A percentile compares a stretch with the other conserved stretches of the same genome.
Evolutionary conservation across 768 basidiomycete genomes (phyloP).

Genomic region (Lenzites betulinus): DNA sequence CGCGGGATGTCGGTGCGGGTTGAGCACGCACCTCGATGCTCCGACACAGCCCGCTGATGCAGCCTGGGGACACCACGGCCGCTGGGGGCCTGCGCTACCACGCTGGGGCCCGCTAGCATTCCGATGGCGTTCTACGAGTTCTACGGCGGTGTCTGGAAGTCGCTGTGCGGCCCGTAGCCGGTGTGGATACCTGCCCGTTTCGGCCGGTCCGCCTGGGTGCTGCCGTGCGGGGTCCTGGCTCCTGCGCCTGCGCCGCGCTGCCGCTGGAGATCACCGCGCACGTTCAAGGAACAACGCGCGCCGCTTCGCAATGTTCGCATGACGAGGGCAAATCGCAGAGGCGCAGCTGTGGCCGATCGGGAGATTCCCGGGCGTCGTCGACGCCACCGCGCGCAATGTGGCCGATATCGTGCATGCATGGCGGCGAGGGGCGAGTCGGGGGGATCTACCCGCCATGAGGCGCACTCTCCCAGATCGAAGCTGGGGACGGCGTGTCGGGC

Average conservation of each 20-base stretch:
- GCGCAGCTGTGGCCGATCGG: neutral
- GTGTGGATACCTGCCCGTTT: neutral
- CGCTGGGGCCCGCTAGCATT: constrained; percentile 1
- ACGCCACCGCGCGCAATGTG: neutral
- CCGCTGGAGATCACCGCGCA: constrained; percentile 10
- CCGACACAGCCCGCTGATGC: constrained; percentile 6
- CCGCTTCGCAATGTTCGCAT: neutral
- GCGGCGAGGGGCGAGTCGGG: neutral
- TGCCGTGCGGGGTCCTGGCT: too few relatives aligned
- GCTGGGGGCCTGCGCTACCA: neutral
- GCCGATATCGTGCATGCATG: neutral
- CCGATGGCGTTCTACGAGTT: neutral
- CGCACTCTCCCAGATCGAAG: neutral
- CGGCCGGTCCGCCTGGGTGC: neutral
- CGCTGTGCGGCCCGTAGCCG: neutral
- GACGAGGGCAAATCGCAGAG: neutral
- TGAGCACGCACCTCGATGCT: neutral
- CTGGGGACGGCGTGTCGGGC: too few relatives aligned
- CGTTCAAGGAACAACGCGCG: constrained; percentile 6
- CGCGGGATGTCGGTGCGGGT: constrained; percentile 4
- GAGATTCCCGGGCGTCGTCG: constrained; percentile 9
- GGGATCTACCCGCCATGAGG: too few relatives aligned
- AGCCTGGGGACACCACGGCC: neutral
- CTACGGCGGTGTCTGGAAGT: neutral
- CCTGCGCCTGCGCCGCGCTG: neutral